Conservation (phyloP, 2,329 filamentous ascomycete genomes). For the Fusarium bulbicola region DNA sequence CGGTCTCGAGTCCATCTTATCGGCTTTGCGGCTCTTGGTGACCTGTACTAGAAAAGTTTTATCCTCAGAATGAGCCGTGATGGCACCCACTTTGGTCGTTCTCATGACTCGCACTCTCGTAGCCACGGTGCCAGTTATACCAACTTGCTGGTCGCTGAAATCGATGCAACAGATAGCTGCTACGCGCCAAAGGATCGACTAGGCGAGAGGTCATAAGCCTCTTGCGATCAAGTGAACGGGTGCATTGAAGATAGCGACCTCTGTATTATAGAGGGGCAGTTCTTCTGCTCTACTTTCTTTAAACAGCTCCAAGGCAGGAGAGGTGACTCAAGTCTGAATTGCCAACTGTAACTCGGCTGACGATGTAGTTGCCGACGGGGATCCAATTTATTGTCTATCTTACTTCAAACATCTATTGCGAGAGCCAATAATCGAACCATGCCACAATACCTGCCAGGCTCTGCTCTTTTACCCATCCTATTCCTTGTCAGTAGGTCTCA, state of each 20-base stretch:
- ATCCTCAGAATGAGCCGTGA: background rate
- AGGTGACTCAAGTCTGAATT: background rate
- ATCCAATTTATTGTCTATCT: too few species aligned
- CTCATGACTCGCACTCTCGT: background rate
- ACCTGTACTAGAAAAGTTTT: background rate
- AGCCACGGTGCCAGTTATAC: background rate
- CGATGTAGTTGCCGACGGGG: background rate
- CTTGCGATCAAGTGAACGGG: background rate
- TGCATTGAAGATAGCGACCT: background rate
- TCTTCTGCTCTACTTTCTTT: background rate
- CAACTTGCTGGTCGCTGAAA: background rate
- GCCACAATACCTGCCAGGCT: background rate
- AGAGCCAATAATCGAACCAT: conserved; percentile 10
- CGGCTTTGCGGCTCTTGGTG: background rate
- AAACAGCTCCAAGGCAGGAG: background rate
- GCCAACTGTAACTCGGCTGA: background rate
- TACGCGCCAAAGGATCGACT: background rate
- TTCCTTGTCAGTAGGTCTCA: background rate
- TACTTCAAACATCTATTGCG: background rate
- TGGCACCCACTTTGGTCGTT: background rate
- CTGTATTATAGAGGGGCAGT: too few species aligned
- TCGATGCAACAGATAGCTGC: background rate
- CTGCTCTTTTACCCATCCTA: conserved; percentile 4
- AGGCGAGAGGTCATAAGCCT: background rate
- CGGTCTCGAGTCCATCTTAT: background rate